A percentile compares a stretch with the other conserved stretches of the same genome.
Evolutionary conservation across 2,329 filamentous ascomycete genomes (phyloP).

Genomic region (Ceratocystiopsis sp.): DNA sequence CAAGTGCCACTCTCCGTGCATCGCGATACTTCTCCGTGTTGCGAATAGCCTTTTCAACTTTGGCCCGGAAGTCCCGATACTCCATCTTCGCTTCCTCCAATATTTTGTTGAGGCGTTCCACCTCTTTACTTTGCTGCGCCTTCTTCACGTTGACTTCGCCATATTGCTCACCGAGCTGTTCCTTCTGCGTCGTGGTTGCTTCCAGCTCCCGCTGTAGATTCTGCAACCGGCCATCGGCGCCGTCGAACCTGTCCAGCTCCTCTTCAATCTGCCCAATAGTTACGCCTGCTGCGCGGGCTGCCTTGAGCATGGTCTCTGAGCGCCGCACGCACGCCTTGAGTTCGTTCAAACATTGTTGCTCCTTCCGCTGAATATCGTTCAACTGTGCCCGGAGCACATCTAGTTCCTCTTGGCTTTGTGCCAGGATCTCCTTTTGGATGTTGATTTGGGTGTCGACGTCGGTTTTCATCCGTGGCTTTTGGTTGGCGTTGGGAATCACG

Average conservation of each 20-base stretch:
- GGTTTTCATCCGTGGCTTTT: constrained; percentile 58
- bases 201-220: constrained; percentile 39
- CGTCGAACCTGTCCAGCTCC: constrained; percentile 48
- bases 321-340: constrained; percentile 30
- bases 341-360: constrained; percentile 30
- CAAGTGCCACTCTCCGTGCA: constrained; percentile 34
- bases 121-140: constrained; percentile 26
- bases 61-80: constrained; percentile 23
- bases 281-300: constrained; percentile 43
- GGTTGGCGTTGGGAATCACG: constrained; percentile 27
- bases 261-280: constrained; percentile 34
- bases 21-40: constrained; percentile 32
- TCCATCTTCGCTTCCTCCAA: constrained; percentile 16
- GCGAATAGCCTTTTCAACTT: constrained; percentile 36
- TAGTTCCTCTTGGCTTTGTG: constrained; percentile 38
- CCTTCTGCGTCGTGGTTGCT: constrained; percentile 26
- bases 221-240: constrained; percentile 49
- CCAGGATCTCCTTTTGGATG: constrained; percentile 30
- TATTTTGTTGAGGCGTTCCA: constrained; percentile 22
- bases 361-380: constrained; percentile 27
- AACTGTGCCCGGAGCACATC: constrained; percentile 31
- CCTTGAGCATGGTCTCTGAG: constrained; percentile 27
- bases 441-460: constrained; percentile 52
- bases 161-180: constrained; percentile 37
- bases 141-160: constrained; percentile 33